Conservation (phyloP, 2,329 filamentous ascomycete species). For the Botrytis fabae region DNA sequence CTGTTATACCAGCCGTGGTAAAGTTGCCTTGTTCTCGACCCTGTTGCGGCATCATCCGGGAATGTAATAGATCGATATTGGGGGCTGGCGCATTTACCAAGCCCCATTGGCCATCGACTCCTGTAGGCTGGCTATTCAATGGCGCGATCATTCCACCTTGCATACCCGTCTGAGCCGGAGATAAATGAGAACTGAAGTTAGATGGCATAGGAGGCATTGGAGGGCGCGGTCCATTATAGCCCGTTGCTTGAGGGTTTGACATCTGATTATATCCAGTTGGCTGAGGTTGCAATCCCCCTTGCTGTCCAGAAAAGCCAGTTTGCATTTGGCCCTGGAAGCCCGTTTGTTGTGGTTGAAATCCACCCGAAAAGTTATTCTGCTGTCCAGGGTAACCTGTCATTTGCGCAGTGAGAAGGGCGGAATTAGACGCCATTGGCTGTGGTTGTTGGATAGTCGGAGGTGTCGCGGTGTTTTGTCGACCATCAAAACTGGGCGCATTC, state of each 20-base stretch:
- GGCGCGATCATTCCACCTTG: slow-evolving; percentile 49
- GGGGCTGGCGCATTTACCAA: slow-evolving; percentile 92
- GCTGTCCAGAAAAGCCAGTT: slow-evolving; percentile 58
- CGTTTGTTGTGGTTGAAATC: slow-evolving; percentile 48
- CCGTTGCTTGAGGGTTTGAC: slow-evolving; percentile 70
- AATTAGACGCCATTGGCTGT: slow-evolving; percentile 72
- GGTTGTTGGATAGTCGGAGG: slow-evolving; percentile 64
- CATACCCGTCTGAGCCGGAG: slow-evolving; percentile 67
- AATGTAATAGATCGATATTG: slow-evolving; percentile 89
- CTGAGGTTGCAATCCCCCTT: slow-evolving; percentile 63
- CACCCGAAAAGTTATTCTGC: slow-evolving; percentile 47
- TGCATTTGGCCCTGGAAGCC: slow-evolving; percentile 50
- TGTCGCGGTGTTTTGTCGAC: slow-evolving; percentile 51
- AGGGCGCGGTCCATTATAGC: slow-evolving; percentile 76
- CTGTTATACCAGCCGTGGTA: slow-evolving; percentile 82
- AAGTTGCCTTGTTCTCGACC: slow-evolving; percentile 82
- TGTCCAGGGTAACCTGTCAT: slow-evolving; percentile 65
- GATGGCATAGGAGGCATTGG: slow-evolving; percentile 84
- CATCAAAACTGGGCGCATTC: slow-evolving; percentile 71
- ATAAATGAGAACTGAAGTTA: slow-evolving; percentile 61
- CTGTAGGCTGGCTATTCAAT: slow-evolving; percentile 91
- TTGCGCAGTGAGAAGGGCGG: slow-evolving; percentile 62
- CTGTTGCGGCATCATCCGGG: slow-evolving; percentile 95
- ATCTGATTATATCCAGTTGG: slow-evolving; percentile 66
- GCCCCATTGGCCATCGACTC: slow-evolving; percentile 94